Base-by-base conservation (phyloP, 2,329 filamentous ascomycete species). In the Neonectria punicea region DNA sequence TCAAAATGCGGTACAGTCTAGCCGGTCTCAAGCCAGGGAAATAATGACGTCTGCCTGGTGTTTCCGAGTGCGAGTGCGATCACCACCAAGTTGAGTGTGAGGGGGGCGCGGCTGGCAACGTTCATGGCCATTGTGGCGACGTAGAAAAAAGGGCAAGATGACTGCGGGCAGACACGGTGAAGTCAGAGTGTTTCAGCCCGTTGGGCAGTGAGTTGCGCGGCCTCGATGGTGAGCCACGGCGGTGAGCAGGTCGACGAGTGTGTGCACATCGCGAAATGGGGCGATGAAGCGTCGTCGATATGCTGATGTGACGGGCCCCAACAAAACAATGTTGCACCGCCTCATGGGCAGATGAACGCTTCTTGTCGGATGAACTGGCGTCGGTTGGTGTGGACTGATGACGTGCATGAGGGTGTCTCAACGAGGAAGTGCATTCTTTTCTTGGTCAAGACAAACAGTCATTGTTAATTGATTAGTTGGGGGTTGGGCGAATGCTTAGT, bases 251-350 rank as follows among this genome's bases (percentile, higher is more conserved):
- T 44, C 4, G 54, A 49, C 43, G 49, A 58, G 57, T 25, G 39
- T 25, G 39, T 61, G 60, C 58, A 65, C 63, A 60, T 47, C 25
- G 44, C 44, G 44, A 16, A 56, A 63, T 72, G 70, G 66, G 53
- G 56, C 64, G 67, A 69, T 58, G 55, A 46, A 46, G 14, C 25
- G 46, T 34, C 49, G 39, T 18, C 20, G 32, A 39, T 53, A 53
- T 32, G 60, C 61, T 56, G 61, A 64, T 64, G 59, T 28, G 7
- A 44, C 32, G 39, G 39, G 43, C 53, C 53, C 49, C 62, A 61
- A 65, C 62, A 51, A 39, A 25, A 22, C 7, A 28, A 50, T 34
- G 13, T 18, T 18, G 55, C 50, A 43, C 55, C 61, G 44, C 47
- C 50, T 61, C 53, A 47, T 36, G 25, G 57, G 7, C 10, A 51